These are phyloP conservation scores for Pholiota adiposa DNA, from an alignment of 1,284 basidiomycete genomes.

Conservation along the genomic window DNA sequence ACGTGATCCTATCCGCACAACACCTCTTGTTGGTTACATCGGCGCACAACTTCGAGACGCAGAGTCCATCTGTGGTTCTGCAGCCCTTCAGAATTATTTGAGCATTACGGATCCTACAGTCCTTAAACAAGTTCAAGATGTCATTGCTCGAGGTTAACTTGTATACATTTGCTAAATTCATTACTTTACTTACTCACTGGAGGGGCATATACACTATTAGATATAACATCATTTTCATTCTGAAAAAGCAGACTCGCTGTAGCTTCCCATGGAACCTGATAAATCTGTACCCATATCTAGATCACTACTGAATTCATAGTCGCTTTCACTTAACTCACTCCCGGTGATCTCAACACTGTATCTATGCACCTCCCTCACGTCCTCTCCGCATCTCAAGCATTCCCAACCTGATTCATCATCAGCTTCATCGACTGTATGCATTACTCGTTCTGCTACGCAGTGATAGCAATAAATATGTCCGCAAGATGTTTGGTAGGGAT, in stretches of 20 bases:
- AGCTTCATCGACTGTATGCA: conserved; percentile 70
- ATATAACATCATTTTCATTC: conserved; percentile 32
- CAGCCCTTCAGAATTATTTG: conserved; percentile 65
- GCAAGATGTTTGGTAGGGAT: conserved; percentile 77
- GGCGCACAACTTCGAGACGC: conserved; percentile 62
- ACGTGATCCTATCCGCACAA: conserved; percentile 68
- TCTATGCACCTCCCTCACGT: conserved; percentile 60
- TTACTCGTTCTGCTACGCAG: conserved; percentile 82
- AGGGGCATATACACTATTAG: too few relatives aligned
- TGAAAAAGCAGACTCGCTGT: conserved; percentile 52
- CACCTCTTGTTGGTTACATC: conserved; percentile 63
- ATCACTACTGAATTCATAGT: conserved; percentile 65
- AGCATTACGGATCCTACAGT: conserved; percentile 69
- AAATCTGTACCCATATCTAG: conserved; percentile 51
- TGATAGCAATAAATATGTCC: conserved; percentile 88
- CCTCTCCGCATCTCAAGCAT: conserved; percentile 77
- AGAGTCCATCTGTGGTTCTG: conserved; percentile 56
- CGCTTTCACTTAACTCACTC: conserved; percentile 48
- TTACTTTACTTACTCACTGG: too few relatives aligned
- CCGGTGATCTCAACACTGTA: conserved; percentile 40
- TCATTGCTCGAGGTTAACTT: conserved; percentile 37
- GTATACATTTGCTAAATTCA: not conserved
- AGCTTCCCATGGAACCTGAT: conserved; percentile 53
- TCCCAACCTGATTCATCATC: conserved; percentile 68
- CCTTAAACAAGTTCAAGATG: conserved; percentile 69